These are phyloP conservation scores for Nakataea oryzae DNA, from an alignment of 2,329 filamentous ascomycete species.

Conservation along the genomic window DNA sequence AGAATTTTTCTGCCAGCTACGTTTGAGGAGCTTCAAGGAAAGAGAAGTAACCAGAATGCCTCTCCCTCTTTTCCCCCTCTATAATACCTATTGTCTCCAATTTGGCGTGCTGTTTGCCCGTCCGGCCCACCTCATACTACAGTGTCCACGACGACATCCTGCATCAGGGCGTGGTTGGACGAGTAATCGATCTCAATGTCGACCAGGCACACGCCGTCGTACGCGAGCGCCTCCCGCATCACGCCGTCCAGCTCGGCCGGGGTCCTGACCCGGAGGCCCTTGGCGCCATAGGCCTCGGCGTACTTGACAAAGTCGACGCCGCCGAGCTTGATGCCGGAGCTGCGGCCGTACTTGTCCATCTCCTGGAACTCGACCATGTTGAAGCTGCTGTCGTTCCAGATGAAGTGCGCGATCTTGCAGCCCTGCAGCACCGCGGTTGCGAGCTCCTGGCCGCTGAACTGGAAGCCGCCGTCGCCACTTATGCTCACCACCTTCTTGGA, in stretches of 20 bases:
- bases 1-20: neutral
- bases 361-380: conserved; percentile 43
- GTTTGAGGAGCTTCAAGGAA: too few relatives aligned
- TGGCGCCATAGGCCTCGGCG: conserved; percentile 34
- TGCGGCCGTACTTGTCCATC: conserved; percentile 35
- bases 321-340: conserved; percentile 28
- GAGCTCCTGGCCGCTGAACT: conserved; percentile 34
- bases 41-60: neutral
- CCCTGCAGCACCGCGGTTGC: conserved; percentile 32
- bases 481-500: conserved; percentile 31
- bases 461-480: conserved; percentile 36
- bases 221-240: conserved; percentile 29
- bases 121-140: neutral
- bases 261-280: conserved; percentile 27
- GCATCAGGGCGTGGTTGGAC: conserved; percentile 26
- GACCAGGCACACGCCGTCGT: conserved; percentile 31
- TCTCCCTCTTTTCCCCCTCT: neutral
- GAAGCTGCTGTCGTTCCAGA: conserved; percentile 37
- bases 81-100: too few relatives aligned
- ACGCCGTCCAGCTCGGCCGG: conserved; percentile 27
- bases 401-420: conserved; percentile 37
- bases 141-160: conserved; percentile 21
- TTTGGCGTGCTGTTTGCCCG: too few relatives aligned
- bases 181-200: conserved; percentile 35
- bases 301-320: conserved; percentile 35